phyloP scores from a whole-genome alignment of 1,284 basidiomycete genomes.

The Leucoagaricus sp. region DNA sequence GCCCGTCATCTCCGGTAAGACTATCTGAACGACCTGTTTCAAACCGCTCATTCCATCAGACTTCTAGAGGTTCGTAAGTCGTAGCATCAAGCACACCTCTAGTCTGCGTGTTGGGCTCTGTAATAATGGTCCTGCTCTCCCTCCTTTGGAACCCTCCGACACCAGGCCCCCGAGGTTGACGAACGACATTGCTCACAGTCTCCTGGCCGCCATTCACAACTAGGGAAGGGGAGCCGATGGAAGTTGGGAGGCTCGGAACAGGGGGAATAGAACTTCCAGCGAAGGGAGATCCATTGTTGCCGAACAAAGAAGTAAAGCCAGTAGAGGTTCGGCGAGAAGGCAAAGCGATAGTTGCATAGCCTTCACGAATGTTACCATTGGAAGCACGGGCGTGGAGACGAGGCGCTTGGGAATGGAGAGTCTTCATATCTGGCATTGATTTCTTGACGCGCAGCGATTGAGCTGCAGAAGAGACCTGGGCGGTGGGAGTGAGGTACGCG shows the following conservation, averaged over 20 bases:
- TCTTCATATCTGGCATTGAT: constrained; percentile 94
- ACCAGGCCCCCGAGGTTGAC: constrained; percentile 80
- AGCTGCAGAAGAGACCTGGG: constrained; percentile 42
- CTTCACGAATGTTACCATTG: constrained; percentile 89
- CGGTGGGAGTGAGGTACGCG: constrained; percentile 60
- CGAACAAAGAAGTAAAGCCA: constrained; percentile 69
- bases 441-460: constrained; percentile 84
- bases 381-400: constrained; percentile 83
- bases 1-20: constrained; percentile 44
- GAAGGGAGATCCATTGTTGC: constrained; percentile 47
- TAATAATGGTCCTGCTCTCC: constrained; percentile 56
- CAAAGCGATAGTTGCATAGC: constrained; percentile 86
- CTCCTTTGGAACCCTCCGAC: constrained; percentile 68
- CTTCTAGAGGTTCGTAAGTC: constrained; percentile 81
- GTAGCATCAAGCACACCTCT: constrained; percentile 76
- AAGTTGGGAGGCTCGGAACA: constrained; percentile 72
- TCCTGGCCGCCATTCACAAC: constrained; percentile 42
- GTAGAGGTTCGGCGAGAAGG: constrained; percentile 74
- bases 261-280: constrained; percentile 59
- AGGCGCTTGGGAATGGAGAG: constrained; percentile 77
- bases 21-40: constrained; percentile 47
- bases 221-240: constrained; percentile 44
- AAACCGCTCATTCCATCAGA: constrained; percentile 48
- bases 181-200: constrained; percentile 59
- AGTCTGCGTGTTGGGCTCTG: constrained; percentile 48